A percentile compares a stretch with the other conserved stretches of the same genome.
phyloP scores from a whole-genome alignment of 2,329 filamentous ascomycete species.

The Dothideomycetes sp. region DNA sequence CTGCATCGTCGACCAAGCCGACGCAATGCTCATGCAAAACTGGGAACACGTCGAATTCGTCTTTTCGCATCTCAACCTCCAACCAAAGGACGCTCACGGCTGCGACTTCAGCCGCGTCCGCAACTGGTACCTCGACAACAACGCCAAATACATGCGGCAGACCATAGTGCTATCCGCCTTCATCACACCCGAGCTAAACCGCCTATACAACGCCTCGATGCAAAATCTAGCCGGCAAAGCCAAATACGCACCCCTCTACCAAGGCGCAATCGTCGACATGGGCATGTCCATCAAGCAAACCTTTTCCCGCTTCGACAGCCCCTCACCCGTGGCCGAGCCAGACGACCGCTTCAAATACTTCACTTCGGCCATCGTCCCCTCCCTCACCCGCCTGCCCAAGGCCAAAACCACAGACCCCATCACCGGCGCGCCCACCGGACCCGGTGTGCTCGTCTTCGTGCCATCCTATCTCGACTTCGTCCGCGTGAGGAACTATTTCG shows the following conservation, averaged over 20 bases:
- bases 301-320: conserved; percentile 73
- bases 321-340: conserved; percentile 62
- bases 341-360: conserved; percentile 90
- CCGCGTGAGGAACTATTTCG: conserved; percentile 82
- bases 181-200: conserved; percentile 78
- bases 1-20: conserved; percentile 80
- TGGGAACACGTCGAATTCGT: conserved; percentile 94
- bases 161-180: conserved; percentile 74
- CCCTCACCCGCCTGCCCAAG: conserved; percentile 57
- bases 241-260: conserved; percentile 57
- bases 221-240: conserved; percentile 71
- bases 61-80: conserved; percentile 81
- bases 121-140: conserved; percentile 84
- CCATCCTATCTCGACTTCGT: conserved; percentile 94
- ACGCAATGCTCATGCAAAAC: conserved; percentile 93
- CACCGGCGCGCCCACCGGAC: too few relatives aligned
- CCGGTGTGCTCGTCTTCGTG: conserved; percentile 76
- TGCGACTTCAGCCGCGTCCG: conserved; percentile 89
- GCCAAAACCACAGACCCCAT: too few relatives aligned
- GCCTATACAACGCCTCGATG: conserved; percentile 64
- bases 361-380: conserved; percentile 66
- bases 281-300: conserved; percentile 63
- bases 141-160: conserved; percentile 71
- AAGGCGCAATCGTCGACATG: conserved; percentile 62
- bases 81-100: conserved; percentile 80